phyloP scores from a whole-genome alignment of 441 rosid genomes.

The Pelargonium exstipulatum region DNA sequence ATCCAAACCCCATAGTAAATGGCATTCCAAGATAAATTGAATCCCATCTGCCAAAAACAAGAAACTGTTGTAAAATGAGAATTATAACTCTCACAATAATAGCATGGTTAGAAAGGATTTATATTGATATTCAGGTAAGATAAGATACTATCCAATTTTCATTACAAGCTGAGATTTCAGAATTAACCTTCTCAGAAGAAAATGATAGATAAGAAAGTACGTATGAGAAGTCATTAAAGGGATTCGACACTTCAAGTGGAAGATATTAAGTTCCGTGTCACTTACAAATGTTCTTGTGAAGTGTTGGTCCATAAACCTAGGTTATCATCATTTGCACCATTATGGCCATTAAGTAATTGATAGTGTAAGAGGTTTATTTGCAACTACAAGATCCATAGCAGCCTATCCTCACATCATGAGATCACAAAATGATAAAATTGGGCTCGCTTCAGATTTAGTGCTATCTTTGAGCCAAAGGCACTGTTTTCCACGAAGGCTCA shows the following conservation, averaged over 20 bases:
- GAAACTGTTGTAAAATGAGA: slow-evolving; percentile 16
- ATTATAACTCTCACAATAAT: slow-evolving; percentile 12
- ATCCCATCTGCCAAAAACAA: slow-evolving; percentile 53
- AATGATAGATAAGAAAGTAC: background rate
- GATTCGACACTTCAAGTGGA: background rate
- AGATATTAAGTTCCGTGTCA: too few relatives aligned
- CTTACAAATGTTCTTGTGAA: too few relatives aligned
- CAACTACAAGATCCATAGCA: background rate
- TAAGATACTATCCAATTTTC: slow-evolving; percentile 1
- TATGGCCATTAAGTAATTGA: background rate
- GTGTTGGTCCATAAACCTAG: background rate
- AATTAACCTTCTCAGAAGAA: background rate
- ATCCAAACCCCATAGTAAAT: slow-evolving; percentile 63
- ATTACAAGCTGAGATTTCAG: background rate
- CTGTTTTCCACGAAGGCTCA: background rate
- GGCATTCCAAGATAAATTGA: slow-evolving; percentile 68
- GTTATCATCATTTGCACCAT: background rate
- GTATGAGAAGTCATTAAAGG: background rate
- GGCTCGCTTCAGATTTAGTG: background rate
- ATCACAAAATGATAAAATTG: background rate
- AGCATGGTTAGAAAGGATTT: background rate
- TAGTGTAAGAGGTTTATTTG: background rate
- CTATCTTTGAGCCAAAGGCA: background rate
- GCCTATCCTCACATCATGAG: background rate
- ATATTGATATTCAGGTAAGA: slow-evolving; percentile 1